Evolutionary conservation across 495 filamentous ascomycete genomes (phyloP).

Genomic region (Podospora didyma): DNA sequence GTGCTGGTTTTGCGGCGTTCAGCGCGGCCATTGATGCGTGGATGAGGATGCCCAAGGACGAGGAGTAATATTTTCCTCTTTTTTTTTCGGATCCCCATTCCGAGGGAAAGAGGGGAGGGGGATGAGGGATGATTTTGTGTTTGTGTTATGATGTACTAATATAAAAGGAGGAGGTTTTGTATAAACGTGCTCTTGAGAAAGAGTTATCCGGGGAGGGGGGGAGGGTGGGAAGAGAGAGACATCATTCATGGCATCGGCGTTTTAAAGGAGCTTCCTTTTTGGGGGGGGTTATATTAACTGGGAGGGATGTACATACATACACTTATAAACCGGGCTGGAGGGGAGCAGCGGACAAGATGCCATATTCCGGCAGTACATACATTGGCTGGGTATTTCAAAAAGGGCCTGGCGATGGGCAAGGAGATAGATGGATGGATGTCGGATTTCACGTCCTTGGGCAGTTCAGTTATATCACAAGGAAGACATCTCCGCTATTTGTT

Average conservation of each 20-base stretch:
- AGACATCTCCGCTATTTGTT: too few species aligned
- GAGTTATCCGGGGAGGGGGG: neutral
- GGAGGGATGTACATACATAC: neutral
- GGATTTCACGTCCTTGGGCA: too few species aligned
- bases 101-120: neutral
- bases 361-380: too few species aligned
- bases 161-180: too few species aligned
- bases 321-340: neutral
- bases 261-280: neutral
- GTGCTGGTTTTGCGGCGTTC: slow-evolving; percentile 93
- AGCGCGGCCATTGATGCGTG: slow-evolving; percentile 91
- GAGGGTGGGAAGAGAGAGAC: neutral
- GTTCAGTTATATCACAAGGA: too few species aligned
- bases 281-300: neutral
- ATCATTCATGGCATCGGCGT: slow-evolving; percentile 14
- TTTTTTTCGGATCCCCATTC: neutral
- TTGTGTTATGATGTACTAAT: too few species aligned
- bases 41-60: slow-evolving; percentile 63
- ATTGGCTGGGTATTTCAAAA: too few species aligned
- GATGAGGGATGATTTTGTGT: neutral
- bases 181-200: too few species aligned
- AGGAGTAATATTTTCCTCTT: slow-evolving; percentile 14
- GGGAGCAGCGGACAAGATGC: too few species aligned
- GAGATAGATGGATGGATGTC: too few species aligned
- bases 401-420: too few species aligned